These are phyloP conservation scores for Discostella stelligeroides DNA, from an alignment of 108 stramenopile species.

Conservation along the genomic window DNA sequence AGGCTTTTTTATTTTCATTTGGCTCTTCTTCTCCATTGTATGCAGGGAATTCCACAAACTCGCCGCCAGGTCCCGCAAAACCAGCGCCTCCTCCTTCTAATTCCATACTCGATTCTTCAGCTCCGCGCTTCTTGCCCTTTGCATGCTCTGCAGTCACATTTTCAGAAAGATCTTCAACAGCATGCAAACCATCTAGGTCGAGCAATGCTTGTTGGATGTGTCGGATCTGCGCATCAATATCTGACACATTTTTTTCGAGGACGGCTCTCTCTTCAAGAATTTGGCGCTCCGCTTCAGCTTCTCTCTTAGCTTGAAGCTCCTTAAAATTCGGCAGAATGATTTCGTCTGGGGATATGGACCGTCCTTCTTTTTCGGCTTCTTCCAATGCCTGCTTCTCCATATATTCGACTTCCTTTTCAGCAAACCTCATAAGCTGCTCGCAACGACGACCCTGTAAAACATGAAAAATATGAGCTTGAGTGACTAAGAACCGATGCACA, in stretches of 20 bases:
- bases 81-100: conserved; percentile 36
- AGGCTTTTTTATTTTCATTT: conserved; percentile 75
- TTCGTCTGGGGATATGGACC: conserved; percentile 27
- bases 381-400: conserved; percentile 75
- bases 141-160: conserved; percentile 29
- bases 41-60: conserved; percentile 74
- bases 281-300: conserved; percentile 49
- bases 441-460: conserved; percentile 76
- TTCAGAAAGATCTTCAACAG: conserved; percentile 19
- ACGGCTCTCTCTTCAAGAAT: conserved; percentile 44
- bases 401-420: conserved; percentile 82
- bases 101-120: conserved; percentile 29
- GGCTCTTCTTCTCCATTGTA: conserved; percentile 79
- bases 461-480: neutral
- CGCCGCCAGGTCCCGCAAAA: conserved; percentile 69
- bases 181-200: conserved; percentile 46
- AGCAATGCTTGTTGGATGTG: conserved; percentile 72
- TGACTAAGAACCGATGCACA: neutral
- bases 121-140: conserved; percentile 14
- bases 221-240: conserved; percentile 70
- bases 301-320: conserved; percentile 60
- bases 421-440: conserved; percentile 85
- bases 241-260: conserved; percentile 74
- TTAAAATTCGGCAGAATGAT: conserved; percentile 70
- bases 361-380: conserved; percentile 56